These are phyloP conservation scores for Bremia lactucae DNA, from an alignment of 352 stramenopile genomes.

Conservation along the genomic window DNA sequence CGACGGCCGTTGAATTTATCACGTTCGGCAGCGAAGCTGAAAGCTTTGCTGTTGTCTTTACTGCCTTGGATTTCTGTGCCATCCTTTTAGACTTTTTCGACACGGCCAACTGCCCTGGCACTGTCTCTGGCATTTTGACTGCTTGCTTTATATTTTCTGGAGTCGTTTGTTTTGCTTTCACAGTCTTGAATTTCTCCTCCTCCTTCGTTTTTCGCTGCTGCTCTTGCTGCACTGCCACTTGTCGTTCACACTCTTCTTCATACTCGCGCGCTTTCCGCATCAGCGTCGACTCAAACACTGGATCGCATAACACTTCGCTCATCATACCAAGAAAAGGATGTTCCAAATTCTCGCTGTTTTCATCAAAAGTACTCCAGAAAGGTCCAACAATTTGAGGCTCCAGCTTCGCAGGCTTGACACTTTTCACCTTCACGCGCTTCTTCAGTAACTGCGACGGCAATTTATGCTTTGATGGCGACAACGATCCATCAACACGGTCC, in stretches of 20 bases:
- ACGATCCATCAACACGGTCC: constrained; percentile 9
- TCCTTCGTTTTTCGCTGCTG: constrained; percentile 22
- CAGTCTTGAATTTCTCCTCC: constrained; percentile 11
- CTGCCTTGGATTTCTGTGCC: constrained; percentile 4
- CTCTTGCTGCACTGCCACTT: constrained; percentile 14
- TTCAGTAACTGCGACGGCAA: constrained; percentile 42
- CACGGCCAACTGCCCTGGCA: too few relatives aligned
- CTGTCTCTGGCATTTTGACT: too few relatives aligned
- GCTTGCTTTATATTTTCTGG: too few relatives aligned
- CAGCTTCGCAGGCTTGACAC: constrained; percentile 54
- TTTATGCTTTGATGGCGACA: constrained; percentile 38
- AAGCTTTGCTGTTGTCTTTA: constrained; percentile 6
- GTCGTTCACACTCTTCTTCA: constrained; percentile 28
- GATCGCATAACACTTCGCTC: constrained; percentile 23
- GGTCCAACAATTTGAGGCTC: constrained; percentile 52
- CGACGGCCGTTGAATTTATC: not conserved
- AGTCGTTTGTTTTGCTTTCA: constrained; percentile 6
- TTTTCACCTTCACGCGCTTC: constrained; percentile 40
- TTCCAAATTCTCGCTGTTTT: not conserved
- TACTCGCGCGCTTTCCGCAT: constrained; percentile 40
- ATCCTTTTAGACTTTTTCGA: too few relatives aligned
- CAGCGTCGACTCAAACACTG: constrained; percentile 35
- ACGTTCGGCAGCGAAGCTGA: not conserved
- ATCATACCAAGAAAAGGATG: constrained; percentile 13
- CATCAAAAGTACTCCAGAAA: constrained; percentile 17